phyloP scores from a whole-genome alignment of 2,329 filamentous ascomycete genomes.

The Fusarium sp. region DNA sequence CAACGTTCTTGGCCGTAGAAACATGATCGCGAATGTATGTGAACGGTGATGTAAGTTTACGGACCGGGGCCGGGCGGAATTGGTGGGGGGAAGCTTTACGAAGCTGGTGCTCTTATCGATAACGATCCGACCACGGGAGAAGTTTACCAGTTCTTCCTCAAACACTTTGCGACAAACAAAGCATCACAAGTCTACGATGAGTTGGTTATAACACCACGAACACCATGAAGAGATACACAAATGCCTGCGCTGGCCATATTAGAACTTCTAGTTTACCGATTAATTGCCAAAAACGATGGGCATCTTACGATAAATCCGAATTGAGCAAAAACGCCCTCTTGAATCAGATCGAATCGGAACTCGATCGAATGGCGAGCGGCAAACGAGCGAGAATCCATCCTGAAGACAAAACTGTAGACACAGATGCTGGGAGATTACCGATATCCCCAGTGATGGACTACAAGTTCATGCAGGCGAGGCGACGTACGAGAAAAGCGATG shows the following conservation, averaged over 20 bases:
- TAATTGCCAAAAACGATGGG: slow-evolving; percentile 43
- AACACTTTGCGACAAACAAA: not conserved
- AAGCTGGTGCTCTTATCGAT: slow-evolving; percentile 30
- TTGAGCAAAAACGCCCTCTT: slow-evolving; percentile 45
- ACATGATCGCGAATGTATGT: slow-evolving; percentile 36
- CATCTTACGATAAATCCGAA: slow-evolving; percentile 44
- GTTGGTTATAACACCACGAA: slow-evolving; percentile 2
- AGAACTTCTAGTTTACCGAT: not conserved
- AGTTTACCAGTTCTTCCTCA: not conserved
- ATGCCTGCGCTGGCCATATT: slow-evolving; percentile 25
- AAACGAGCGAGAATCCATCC: slow-evolving; percentile 49
- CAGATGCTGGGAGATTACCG: slow-evolving; percentile 57
- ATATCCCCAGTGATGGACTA: slow-evolving; percentile 65
- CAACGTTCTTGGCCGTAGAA: slow-evolving; percentile 44
- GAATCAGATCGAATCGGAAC: slow-evolving; percentile 45
- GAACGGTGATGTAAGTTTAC: slow-evolving; percentile 9
- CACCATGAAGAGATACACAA: slow-evolving; percentile 44
- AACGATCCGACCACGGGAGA: slow-evolving; percentile 20
- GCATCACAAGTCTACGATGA: slow-evolving; percentile 23
- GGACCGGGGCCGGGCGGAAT: slow-evolving; percentile 25
- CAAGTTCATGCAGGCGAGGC: slow-evolving; percentile 55
- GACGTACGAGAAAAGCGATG: slow-evolving; percentile 52
- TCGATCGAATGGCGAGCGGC: slow-evolving; percentile 45
- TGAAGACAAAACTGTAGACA: slow-evolving; percentile 55
- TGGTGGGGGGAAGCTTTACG: slow-evolving; percentile 38